These are phyloP conservation scores for Pyrenula massariospora DNA, from an alignment of 495 filamentous ascomycete species.

Conservation along the genomic window DNA sequence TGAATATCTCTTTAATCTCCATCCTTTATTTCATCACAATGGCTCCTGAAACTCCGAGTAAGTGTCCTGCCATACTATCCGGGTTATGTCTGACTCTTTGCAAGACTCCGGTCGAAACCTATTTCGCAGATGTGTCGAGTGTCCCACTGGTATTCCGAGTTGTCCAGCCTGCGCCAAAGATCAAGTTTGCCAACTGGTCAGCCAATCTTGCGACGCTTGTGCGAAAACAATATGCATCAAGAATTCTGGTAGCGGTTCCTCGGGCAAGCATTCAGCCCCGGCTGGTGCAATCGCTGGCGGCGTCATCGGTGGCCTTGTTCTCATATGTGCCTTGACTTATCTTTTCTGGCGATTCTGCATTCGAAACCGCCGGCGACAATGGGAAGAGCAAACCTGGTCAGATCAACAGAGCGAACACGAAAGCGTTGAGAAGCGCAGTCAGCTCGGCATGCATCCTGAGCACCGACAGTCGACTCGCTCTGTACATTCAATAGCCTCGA, in stretches of 20 bases:
- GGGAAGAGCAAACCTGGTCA: constrained; percentile 35
- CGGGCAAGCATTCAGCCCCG: constrained; percentile 11
- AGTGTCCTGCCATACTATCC: too few species aligned
- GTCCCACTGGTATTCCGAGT: constrained; percentile 25
- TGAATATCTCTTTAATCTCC: too few species aligned
- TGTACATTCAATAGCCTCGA: constrained; percentile 83
- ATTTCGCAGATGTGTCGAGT: constrained; percentile 37
- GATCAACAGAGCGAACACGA: constrained; percentile 18
- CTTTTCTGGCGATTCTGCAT: constrained; percentile 81
- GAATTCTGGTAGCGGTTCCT: constrained; percentile 21
- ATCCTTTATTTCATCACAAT: background rate
- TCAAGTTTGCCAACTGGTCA: constrained; percentile 44
- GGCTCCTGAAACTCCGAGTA: background rate
- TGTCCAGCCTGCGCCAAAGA: constrained; percentile 37
- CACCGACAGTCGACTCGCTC: constrained; percentile 74
- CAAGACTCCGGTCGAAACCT: constrained; percentile 18
- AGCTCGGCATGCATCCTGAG: constrained; percentile 37
- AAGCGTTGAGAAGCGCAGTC: constrained; percentile 29
- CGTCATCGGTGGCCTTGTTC: constrained; percentile 63
- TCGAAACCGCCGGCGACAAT: constrained; percentile 59
- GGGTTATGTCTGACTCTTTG: background rate
- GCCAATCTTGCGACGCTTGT: constrained; percentile 43
- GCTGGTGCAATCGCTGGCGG: constrained; percentile 76
- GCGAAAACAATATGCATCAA: constrained; percentile 47
- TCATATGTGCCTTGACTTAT: constrained; percentile 58